Conservation (phyloP, 441 rosid genomes). For the Breynia disticha region DNA sequence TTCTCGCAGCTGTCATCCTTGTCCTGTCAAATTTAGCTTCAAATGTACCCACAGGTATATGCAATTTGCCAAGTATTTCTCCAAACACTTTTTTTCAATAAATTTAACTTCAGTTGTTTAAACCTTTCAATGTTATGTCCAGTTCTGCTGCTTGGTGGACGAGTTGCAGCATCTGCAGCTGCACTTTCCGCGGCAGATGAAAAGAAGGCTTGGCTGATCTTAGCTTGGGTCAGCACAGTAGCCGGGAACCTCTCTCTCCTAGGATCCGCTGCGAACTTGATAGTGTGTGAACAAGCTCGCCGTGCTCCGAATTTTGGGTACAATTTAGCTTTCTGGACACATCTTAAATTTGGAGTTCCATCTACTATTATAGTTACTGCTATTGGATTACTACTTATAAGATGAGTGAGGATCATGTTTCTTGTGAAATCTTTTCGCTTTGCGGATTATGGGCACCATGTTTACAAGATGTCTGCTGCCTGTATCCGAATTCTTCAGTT, state of each 20-base stretch:
- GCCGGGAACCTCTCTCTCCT: conserved; percentile 68
- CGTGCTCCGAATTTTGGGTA: conserved; percentile 40
- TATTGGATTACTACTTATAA: conserved; percentile 49
- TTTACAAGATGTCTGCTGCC: too few species aligned
- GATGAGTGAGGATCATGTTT: conserved; percentile 16
- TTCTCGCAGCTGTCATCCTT: conserved; percentile 57
- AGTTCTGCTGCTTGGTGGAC: conserved; percentile 67
- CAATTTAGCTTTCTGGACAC: conserved; percentile 57
- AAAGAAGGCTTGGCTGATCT: conserved; percentile 71
- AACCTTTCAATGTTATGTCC: not conserved
- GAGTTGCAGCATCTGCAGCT: conserved; percentile 63
- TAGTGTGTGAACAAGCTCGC: conserved; percentile 83
- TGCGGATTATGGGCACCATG: too few species aligned
- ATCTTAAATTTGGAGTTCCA: conserved; percentile 64
- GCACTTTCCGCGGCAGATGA: conserved; percentile 34
- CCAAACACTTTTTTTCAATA: too few species aligned
- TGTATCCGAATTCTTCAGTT: too few species aligned
- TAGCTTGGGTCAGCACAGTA: conserved; percentile 78
- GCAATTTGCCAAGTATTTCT: not conserved
- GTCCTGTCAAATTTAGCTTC: conserved; percentile 67
- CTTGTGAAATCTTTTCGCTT: too few species aligned
- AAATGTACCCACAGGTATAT: conserved; percentile 77
- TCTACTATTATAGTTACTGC: conserved; percentile 53
- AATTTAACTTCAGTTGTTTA: too few species aligned
- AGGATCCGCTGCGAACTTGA: conserved; percentile 80